Evolutionary conservation across 2,329 filamentous ascomycete genomes (phyloP), one percentile per base, ranked within the genome.

Genomic region (Chaetothyriales sp.): DNA sequence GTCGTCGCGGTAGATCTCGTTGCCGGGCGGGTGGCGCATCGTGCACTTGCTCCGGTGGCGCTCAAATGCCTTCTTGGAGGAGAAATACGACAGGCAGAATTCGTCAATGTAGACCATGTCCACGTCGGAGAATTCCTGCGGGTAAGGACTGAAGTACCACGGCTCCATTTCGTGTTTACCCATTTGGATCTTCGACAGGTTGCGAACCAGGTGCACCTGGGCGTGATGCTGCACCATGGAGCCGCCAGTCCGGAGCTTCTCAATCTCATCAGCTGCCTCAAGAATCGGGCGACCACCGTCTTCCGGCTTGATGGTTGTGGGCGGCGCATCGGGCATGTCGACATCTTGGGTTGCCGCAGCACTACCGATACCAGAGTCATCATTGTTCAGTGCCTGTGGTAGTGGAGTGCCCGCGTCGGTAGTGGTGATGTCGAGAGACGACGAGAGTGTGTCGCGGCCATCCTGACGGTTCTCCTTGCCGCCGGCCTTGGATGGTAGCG

Each of bases 211-310:
- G 20, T 90, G 90, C 54, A 98, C 88, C 64, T 98, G 93, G 10
- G 90, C 88, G 51, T 94, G 92, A 58, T 96, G 96, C 65, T 98
- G 93, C 9, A 93, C 98, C 92, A 98, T 96, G 54, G 88, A 95
- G 28, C 92, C 93, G 20, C 86, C 86, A 2, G 88, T 95, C 43
- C 92, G 81, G 8, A 98, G 75, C 64, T 95, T 95, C 65, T 98
- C 92, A 51, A 96, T 95, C 66, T 98, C 92, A 57, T 93, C 56
- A 32, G 57, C 56, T 4, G 56, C 56, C 45, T 60, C 58, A 46
- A 60, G 55, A 51, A 57, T 60, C 8, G 49, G 46, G 12, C 57
- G 51, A 0, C 53, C 55, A 39, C 56, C 56, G 50, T 70, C 67
- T 51, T 70, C 65, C 7, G 59, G 53, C 44, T 67, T 69, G 39